Evolutionary conservation across 495 filamentous ascomycete species (phyloP), one percentile per base, ranked within the genome.

Genomic region (Thermothielavioides terrestris): DNA sequence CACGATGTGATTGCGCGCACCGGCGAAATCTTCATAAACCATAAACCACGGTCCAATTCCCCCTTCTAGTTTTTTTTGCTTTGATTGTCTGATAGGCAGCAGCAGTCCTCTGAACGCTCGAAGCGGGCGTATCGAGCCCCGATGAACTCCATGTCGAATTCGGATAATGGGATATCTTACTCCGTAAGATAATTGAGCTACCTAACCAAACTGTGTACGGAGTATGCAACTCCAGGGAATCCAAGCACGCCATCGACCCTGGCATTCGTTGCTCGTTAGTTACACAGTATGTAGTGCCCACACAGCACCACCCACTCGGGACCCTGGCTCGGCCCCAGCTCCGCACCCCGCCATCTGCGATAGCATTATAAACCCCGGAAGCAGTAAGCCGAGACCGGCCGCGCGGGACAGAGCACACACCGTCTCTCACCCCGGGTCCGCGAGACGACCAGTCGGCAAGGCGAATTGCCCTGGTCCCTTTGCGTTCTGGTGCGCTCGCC

Each of bases 111-210:
- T n/a, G n/a, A n/a, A n/a, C n/a, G n/a, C n/a, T n/a, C n/a, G n/a
- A n/a, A n/a, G n/a, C n/a, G n/a, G n/a, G n/a, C n/a, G n/a, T n/a
- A n/a, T n/a, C n/a, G n/a, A n/a, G n/a, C n/a, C n/a, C n/a, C n/a
- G n/a, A n/a, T n/a, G n/a, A n/a, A 3, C 10, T 34, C n/a, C 31
- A 9, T 14, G 11, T 18, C 6, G 15, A 7, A 15, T 7, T 34
- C 42, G 18, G 42, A 34, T 44, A 44, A 46, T 46, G 42, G 30
- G 12, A 46, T 46, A n/a, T n/a, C n/a, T n/a, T n/a, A n/a, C n/a
- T n/a, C n/a, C n/a, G n/a, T n/a, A n/a, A n/a, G n/a, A n/a, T n/a
- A n/a, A n/a, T n/a, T n/a, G n/a, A n/a, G n/a, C n/a, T n/a, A n/a
- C n/a, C n/a, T n/a, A n/a, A n/a, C n/a, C n/a, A n/a, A n/a, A n/a